Percentiles rank a stretch among this genome's conserved stretches.
Conservation (phyloP, 805 yeast genomes). For the Saccharomycopsis selenospora region DNA sequence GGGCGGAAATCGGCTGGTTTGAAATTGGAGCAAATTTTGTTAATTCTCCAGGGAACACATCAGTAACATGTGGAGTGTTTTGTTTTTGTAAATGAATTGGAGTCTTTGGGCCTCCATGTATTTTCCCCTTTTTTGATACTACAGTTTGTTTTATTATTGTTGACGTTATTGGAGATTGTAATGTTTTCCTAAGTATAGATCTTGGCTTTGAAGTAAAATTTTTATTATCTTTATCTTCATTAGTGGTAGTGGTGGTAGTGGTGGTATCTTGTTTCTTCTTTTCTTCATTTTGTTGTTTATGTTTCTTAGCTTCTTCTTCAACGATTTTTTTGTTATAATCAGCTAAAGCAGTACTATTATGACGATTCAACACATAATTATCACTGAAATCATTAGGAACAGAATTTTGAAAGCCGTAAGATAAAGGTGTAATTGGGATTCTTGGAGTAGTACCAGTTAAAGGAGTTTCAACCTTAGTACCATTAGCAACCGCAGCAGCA, state of each 20-base stretch:
- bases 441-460: neutral
- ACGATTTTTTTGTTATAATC: slow-evolving; percentile 6
- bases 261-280: neutral
- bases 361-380: slow-evolving; percentile 16
- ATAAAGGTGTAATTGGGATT: slow-evolving; percentile 19
- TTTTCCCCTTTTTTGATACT: slow-evolving; percentile 7
- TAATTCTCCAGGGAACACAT: slow-evolving; percentile 42
- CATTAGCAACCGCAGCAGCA: neutral
- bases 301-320: neutral
- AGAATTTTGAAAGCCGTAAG: slow-evolving; percentile 13
- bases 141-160: slow-evolving; percentile 20
- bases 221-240: neutral
- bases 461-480: neutral
- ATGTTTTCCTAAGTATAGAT: slow-evolving; percentile 10
- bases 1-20: slow-evolving; percentile 47
- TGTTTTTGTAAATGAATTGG: slow-evolving; percentile 19
- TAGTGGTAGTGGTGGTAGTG: slow-evolving; percentile 1
- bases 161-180: slow-evolving; percentile 16
- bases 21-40: slow-evolving; percentile 41
- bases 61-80: slow-evolving; percentile 35
- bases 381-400: slow-evolving; percentile 2
- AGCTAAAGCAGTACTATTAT: slow-evolving; percentile 8
- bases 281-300: neutral
- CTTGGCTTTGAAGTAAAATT: neutral
- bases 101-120: slow-evolving; percentile 18